Base-by-base conservation (phyloP, 768 basidiomycete genomes). In the Scleroderma bovista region DNA sequence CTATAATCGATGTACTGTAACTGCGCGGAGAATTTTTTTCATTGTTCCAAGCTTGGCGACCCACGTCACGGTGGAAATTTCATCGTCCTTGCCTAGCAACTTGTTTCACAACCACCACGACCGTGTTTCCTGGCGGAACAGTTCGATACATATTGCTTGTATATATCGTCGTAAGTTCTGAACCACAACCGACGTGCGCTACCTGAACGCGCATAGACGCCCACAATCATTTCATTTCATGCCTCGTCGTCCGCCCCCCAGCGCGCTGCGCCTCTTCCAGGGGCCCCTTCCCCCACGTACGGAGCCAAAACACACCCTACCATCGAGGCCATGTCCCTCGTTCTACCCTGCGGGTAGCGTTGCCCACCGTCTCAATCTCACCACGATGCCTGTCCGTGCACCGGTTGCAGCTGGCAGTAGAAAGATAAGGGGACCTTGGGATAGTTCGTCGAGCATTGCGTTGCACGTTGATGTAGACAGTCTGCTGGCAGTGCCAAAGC, bases 171-270 rank as follows among this genome's bases (percentile, higher is more conserved):
- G 41, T 39, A 41, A 29, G 20, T 45, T 16, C 43, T 37, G 39
- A 15, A 4, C 13, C 17, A 17, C 20, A 7, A 17, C 20, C 20
- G 23, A 39, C 17, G 19, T 3, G 20, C 39, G 20, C 11, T 40
- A 12, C 20, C 23, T 40, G 9, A 3, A 10, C 6, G 19, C 19
- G 3, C 39, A 12, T 22, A 29, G 26, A 29, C 26, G n/a, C n/a
- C n/a, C n/a, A n/a, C n/a, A n/a, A n/a, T 19, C 17, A 26, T 42
- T 26, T 32, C 26, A 13, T 3, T 40, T 51, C 37, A 88, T 88
- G 84, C 75, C 78, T 47, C 83, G 86, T 58, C 82, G 87, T 26
- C 70, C 77, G 26, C 81, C 87, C 1, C 87, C 87, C 6, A 74
- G 79, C 39, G 73, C 84, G 24, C 79, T 89, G 52, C 78, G 72